A percentile compares a stretch with the other conserved stretches of the same genome.
phyloP scores from a whole-genome alignment of 1,139 yeast genomes.

The Pichia sp. region DNA sequence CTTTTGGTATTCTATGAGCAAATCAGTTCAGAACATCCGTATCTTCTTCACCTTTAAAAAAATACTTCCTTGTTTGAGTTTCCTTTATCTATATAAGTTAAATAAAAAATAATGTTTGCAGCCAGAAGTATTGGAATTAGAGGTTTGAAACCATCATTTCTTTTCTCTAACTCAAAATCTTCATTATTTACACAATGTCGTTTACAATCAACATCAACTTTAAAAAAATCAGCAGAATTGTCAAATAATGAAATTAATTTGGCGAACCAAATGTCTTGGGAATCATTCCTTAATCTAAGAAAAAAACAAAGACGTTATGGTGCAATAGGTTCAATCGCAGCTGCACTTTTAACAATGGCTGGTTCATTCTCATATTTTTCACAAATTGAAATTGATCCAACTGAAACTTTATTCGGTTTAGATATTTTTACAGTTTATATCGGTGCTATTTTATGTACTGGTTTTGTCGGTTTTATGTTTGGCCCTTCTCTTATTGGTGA shows the following conservation, averaged over 20 bases:
- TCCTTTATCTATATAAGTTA: no score
- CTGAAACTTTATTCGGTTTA: slow-evolving; percentile 70
- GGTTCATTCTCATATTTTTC: slow-evolving; percentile 73
- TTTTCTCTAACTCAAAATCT: no score
- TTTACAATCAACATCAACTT: slow-evolving; percentile 17
- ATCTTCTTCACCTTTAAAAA: no score
- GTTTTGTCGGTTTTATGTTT: slow-evolving; percentile 69
- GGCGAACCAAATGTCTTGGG: slow-evolving; percentile 50
- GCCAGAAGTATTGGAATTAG: slow-evolving; percentile 12
- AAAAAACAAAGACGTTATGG: slow-evolving; percentile 70
- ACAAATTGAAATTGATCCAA: slow-evolving; percentile 75
- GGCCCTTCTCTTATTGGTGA: slow-evolving; percentile 79
- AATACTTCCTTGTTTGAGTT: no score
- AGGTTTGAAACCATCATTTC: slow-evolving; percentile 6
- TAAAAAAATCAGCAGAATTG: slow-evolving; percentile 6
- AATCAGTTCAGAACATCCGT: no score
- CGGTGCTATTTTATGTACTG: slow-evolving; percentile 60
- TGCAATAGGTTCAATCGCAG: slow-evolving; percentile 53
- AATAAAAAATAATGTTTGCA: slow-evolving; percentile 10
- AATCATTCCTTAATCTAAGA: slow-evolving; percentile 68
- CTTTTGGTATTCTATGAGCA: no score
- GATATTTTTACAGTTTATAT: slow-evolving; percentile 79
- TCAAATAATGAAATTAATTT: slow-evolving; percentile 19
- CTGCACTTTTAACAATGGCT: slow-evolving; percentile 65
- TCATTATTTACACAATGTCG: no score